These are phyloP conservation scores for Populus hybrid DNA, from an alignment of 441 rosid species.

Conservation along the genomic window DNA sequence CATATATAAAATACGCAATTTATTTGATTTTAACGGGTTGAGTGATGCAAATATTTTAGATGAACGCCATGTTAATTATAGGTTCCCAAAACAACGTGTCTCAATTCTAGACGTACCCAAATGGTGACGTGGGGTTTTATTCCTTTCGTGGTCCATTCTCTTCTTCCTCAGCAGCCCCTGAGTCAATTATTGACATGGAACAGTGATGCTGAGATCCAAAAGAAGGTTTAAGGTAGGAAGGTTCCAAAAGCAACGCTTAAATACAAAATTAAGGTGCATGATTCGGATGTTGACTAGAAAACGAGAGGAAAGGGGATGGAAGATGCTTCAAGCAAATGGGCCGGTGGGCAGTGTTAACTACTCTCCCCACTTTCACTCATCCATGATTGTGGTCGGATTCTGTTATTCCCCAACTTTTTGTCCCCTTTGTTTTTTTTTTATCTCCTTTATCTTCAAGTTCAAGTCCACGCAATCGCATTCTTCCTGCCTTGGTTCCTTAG, in stretches of 20 bases:
- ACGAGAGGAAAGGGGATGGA: neutral
- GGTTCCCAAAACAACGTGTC: neutral
- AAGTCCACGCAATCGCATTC: neutral
- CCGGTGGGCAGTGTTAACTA: conserved; percentile 9
- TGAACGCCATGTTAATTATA: no score
- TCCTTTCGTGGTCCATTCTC: no score
- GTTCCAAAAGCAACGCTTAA: neutral
- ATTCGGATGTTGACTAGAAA: neutral
- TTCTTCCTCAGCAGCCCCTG: no score
- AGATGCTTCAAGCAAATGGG: conserved; percentile 32
- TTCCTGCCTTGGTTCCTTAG: neutral
- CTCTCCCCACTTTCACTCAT: conserved; percentile 10
- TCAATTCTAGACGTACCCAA: neutral
- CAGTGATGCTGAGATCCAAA: neutral
- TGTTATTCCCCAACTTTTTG: neutral
- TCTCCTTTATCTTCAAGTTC: conserved; percentile 1
- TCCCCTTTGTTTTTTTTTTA: neutral
- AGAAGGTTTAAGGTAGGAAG: neutral
- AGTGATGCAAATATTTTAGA: no score
- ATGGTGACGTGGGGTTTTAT: neutral
- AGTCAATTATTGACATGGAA: neutral
- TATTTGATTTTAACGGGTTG: no score
- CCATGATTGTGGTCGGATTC: neutral
- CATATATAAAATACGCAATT: no score
- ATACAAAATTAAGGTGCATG: neutral